Base-by-base conservation (phyloP, 2,329 filamentous ascomycete species). In the Aspergillus chevalieri region DNA sequence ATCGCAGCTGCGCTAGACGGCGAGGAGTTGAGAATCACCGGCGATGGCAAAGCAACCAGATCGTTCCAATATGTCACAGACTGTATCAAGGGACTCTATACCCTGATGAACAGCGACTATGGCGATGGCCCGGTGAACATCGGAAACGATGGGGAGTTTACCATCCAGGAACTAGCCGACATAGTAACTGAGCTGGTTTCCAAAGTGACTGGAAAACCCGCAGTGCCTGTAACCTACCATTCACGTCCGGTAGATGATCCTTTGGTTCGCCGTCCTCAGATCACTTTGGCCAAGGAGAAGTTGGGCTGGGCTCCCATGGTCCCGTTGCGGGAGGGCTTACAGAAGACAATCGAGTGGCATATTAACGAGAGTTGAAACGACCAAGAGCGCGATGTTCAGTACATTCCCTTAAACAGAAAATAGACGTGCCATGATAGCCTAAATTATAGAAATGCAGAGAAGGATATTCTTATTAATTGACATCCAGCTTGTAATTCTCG, bases 41-140 rank as follows among this genome's bases (percentile, higher is more conserved):
- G 64, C 10, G 61, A 65, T 39, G 65, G 64, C 19, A 53, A 51
- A 6, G 57, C 63, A 7, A 66, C 65, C 39, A 53, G 62, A 36
- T 65, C 61, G 8, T 66, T 66, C 47, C 63, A 66, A 44, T 66
- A 61, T 50, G 54, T 67, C 8, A 54, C 61, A 15, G 63, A 66
- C 49, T 60, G 64, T 26, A 50, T 63, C 44, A 52, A 59, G n/a
- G 65, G 63, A 0, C 57, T 67, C 14, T 55, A 61, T 39, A 30
- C 39, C 2, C 53, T 67, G 4, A 66, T 67, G 64, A 57, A 59
- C 9, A 61, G 55, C 22, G 56, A 58, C 17, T 63, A 55, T 47
- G 55, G 49, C 5, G 49, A 57, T 9, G 45, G 39, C 3, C 62
- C 63, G 2, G 60, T 66, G 15, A 67, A 67, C 47, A 58, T 67